Evolutionary conservation across 768 basidiomycete species (phyloP).

Genomic region (Podaxis sp.): DNA sequence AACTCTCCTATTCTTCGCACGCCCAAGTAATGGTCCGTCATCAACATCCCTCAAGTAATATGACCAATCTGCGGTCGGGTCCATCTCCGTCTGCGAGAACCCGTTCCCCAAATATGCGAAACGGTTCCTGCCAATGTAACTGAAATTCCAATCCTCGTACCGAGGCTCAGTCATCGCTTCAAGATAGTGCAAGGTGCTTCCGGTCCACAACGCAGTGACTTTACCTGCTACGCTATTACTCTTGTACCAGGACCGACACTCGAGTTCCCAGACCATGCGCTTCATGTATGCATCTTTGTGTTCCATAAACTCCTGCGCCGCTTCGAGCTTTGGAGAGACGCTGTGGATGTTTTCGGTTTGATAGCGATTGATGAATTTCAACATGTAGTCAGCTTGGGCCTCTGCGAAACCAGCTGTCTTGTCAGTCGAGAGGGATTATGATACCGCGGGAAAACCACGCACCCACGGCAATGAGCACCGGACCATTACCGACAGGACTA

Average conservation of each 20-base stretch:
- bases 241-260: slow-evolving; percentile 38
- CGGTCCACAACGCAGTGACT: slow-evolving; percentile 34
- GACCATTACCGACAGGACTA: slow-evolving; percentile 35
- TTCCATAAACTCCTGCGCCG: slow-evolving; percentile 32
- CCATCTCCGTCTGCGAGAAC: slow-evolving; percentile 32
- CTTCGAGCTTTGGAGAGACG: slow-evolving; percentile 33
- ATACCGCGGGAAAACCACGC: background rate
- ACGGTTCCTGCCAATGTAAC: slow-evolving; percentile 30
- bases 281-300: slow-evolving; percentile 35
- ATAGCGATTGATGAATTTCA: slow-evolving; percentile 33
- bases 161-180: slow-evolving; percentile 32
- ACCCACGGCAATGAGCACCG: slow-evolving; percentile 32
- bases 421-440: background rate
- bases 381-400: slow-evolving; percentile 33
- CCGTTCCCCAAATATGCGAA: slow-evolving; percentile 36
- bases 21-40: slow-evolving; percentile 24
- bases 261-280: slow-evolving; percentile 30
- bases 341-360: slow-evolving; percentile 38
- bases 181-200: slow-evolving; percentile 36
- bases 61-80: slow-evolving; percentile 31
- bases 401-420: slow-evolving; percentile 20
- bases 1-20: slow-evolving; percentile 18
- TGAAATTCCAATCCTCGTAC: slow-evolving; percentile 37
- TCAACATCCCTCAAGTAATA: slow-evolving; percentile 31
- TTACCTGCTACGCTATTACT: slow-evolving; percentile 23